Percentiles rank a stretch among this genome's conserved stretches.
Conservation (phyloP, 129 eudicot genomes). For the Erigeron canadensis region DNA sequence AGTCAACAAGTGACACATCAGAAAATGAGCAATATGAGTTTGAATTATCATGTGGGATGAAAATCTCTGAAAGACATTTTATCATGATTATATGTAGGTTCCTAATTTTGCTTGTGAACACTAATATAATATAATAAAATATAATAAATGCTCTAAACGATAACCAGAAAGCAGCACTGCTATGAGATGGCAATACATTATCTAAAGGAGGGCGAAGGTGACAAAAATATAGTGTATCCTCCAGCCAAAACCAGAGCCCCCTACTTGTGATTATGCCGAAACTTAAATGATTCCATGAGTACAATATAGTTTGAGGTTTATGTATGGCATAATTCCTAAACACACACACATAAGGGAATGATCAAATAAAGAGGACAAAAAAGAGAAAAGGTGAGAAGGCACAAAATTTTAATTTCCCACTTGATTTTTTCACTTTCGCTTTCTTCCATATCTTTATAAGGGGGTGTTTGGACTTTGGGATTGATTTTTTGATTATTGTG, state of each 20-base stretch:
- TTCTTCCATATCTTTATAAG: too few species aligned
- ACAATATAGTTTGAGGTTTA: too few species aligned
- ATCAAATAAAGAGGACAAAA: too few species aligned
- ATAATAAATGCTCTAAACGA: not conserved
- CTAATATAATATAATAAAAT: not conserved
- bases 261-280: not conserved
- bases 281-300: too few species aligned
- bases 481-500: too few species aligned
- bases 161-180: not conserved
- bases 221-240: not conserved
- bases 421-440: too few species aligned
- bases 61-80: not conserved
- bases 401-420: too few species aligned
- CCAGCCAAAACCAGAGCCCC: not conserved
- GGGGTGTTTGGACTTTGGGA: too few species aligned
- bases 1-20: slow-evolving; percentile 1
- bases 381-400: too few species aligned
- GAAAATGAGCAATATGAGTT: not conserved
- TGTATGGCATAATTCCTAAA: not conserved
- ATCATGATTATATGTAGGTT: not conserved
- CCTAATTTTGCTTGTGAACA: not conserved
- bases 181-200: slow-evolving; percentile 1
- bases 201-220: not conserved
- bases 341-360: too few species aligned
- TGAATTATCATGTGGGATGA: slow-evolving; percentile 5